Evolutionary conservation across 768 basidiomycete genomes (phyloP), one percentile per base, ranked within the genome.

Genomic region (Calocera cornea): DNA sequence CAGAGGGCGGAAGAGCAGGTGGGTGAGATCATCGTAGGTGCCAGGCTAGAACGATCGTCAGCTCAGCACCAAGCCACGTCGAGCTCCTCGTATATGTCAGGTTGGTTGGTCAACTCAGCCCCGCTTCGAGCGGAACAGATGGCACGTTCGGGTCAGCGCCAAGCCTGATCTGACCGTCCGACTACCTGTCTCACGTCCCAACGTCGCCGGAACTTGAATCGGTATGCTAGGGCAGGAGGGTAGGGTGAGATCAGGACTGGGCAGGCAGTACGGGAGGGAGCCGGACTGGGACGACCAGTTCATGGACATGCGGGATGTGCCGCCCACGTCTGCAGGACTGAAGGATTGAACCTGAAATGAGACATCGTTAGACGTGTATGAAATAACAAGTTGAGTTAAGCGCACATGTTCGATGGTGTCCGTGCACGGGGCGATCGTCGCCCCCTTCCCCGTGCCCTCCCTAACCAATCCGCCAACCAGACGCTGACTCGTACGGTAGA

Each of bases 1-100:
- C 8, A 82, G 72, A 1, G 82, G 81, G 38, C 76, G 75, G 73
- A 87, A 82, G 50, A 83, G 72, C 70, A 89, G 73, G 70, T 85
- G 82, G 1, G 82, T 80, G 11, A 89, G 79, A 2, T 82, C 76
- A 70, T 87, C 86, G 72, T 87, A 85, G n/a, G 86, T 86, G 17
- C 87, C 88, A 1, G 86, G 83, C 84, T 86, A 71, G n/a, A n/a
- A n/a, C 36, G 7, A 14, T 38, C 14, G 5, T 5, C 36, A 5
- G 36, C 7, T 38, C 7, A 38, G 36, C 36, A 5, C 36, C 7
- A 38, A 14, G 14, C 7, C 14, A 5, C 36, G 14, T 5, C 14
- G 14, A 5, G 36, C 36, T n/a, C n/a, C n/a, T n/a, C n/a, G n/a
- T n/a, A n/a, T n/a, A n/a, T n/a, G n/a, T n/a, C n/a, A n/a, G n/a